A percentile compares a stretch with the other conserved stretches of the same genome.
These are phyloP conservation scores for Wallacemonas sp. DNA, from an alignment of 208 protist genomes.

Conservation along the genomic window DNA sequence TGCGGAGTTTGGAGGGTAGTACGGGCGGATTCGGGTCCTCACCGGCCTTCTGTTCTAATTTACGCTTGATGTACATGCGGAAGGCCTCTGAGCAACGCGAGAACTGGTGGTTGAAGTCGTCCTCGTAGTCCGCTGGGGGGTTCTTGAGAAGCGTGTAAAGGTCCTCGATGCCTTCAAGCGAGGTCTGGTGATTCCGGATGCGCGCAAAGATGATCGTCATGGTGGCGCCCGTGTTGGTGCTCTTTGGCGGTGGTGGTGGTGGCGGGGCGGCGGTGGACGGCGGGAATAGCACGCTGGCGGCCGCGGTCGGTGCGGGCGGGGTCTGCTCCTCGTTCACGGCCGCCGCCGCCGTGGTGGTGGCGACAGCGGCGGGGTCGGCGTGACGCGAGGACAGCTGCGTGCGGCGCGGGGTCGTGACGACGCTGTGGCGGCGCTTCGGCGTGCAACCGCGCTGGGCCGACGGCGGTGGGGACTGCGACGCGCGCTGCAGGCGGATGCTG, in stretches of 20 bases:
- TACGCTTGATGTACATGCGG: slow-evolving; percentile 82
- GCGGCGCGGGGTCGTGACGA: slow-evolving; percentile 13
- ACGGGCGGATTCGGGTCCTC: slow-evolving; percentile 45
- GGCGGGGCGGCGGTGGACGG: slow-evolving; percentile 1
- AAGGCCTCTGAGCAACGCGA: slow-evolving; percentile 85
- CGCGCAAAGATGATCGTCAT: slow-evolving; percentile 65
- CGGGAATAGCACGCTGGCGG: neutral
- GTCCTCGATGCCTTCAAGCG: slow-evolving; percentile 72
- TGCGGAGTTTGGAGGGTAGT: slow-evolving; percentile 48
- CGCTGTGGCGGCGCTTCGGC: slow-evolving; percentile 3
- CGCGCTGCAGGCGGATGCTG: slow-evolving; percentile 46
- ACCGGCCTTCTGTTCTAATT: slow-evolving; percentile 64
- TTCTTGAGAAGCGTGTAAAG: slow-evolving; percentile 66
- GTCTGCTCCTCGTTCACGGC: slow-evolving; percentile 19
- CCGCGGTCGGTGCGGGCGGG: slow-evolving; percentile 12
- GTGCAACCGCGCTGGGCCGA: neutral
- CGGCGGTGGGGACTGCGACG: slow-evolving; percentile 49
- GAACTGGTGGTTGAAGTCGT: slow-evolving; percentile 77
- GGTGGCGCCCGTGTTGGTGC: slow-evolving; percentile 4
- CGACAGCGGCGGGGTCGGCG: slow-evolving; percentile 30
- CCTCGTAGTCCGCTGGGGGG: slow-evolving; percentile 35
- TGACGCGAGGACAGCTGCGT: slow-evolving; percentile 25
- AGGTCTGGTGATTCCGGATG: slow-evolving; percentile 83
- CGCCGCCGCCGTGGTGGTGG: no score
- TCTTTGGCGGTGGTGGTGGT: slow-evolving; percentile 1